Evolutionary conservation across 768 basidiomycete genomes (phyloP).

Genomic region (Rhizopogon rudus): DNA sequence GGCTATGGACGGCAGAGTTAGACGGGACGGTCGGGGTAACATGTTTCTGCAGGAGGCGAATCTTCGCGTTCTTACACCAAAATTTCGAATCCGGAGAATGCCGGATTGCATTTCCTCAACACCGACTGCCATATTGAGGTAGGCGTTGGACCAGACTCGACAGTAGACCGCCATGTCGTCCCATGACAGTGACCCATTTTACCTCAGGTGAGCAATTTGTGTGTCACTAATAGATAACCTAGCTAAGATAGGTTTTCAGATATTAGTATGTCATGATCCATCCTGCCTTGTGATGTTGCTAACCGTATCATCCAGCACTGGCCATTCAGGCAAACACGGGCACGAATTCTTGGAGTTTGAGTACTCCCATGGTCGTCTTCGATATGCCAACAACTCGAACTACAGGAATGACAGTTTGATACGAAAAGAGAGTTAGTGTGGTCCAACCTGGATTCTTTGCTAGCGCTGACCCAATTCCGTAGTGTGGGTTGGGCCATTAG

Average conservation of each 20-base stretch:
- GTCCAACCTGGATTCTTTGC: not conserved
- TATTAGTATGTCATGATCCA: constrained; percentile 40
- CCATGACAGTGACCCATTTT: constrained; percentile 71
- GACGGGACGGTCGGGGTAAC: constrained; percentile 20
- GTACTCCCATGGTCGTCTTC: constrained; percentile 91
- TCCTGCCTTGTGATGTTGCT: constrained; percentile 1
- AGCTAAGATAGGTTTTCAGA: constrained; percentile 26
- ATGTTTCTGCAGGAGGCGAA: constrained; percentile 18
- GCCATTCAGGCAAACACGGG: constrained; percentile 97
- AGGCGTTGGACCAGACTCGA: not conserved
- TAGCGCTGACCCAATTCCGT: constrained; percentile 2
- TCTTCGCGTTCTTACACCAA: not conserved
- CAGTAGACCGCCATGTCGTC: constrained; percentile 7
- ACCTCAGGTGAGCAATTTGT: constrained; percentile 52
- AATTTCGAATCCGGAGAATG: constrained; percentile 10
- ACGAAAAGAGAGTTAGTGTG: constrained; percentile 90
- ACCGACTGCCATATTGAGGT: not conserved
- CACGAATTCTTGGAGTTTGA: constrained; percentile 99
- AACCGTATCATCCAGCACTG: constrained; percentile 40
- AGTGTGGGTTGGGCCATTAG: constrained; percentile 95
- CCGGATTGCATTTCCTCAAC: constrained; percentile 6
- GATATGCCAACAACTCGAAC: constrained; percentile 99
- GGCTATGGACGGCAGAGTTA: constrained; percentile 12
- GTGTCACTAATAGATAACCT: constrained; percentile 3
- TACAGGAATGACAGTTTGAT: constrained; percentile 97